These are phyloP conservation scores for Pseudoscleropodium purum DNA, from an alignment of 225 moss, liverwort and hornwort species.

Conservation along the genomic window DNA sequence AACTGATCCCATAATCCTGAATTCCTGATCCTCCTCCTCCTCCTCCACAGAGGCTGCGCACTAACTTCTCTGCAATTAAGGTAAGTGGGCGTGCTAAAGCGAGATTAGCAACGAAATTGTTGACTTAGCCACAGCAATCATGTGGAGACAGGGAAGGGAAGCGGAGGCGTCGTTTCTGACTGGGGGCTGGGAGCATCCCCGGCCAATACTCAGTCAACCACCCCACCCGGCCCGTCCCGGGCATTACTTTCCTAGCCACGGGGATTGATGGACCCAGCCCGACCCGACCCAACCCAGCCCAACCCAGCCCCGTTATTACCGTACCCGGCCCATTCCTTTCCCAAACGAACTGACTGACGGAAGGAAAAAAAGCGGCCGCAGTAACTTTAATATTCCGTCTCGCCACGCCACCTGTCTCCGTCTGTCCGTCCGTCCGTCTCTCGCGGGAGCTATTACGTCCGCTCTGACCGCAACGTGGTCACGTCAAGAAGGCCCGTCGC, in stretches of 20 bases:
- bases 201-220: neutral
- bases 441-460: neutral
- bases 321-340: neutral
- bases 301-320: no score
- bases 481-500: neutral
- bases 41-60: neutral
- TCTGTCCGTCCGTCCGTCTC: neutral
- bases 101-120: slow-evolving; percentile 2
- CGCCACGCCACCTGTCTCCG: neutral
- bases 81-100: neutral
- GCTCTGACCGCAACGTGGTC: slow-evolving; percentile 27
- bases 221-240: neutral
- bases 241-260: no score
- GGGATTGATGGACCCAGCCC: neutral
- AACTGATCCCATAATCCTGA: neutral
- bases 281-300: no score
- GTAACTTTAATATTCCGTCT: neutral
- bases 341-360: neutral
- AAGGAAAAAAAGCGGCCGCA: neutral
- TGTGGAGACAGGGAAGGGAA: neutral
- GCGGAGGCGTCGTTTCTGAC: neutral
- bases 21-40: neutral
- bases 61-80: neutral
- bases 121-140: neutral
- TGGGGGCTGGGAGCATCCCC: neutral